Evolutionary conservation across 805 yeast species (phyloP).

Genomic region (Cyberlindnera maclurae): DNA sequence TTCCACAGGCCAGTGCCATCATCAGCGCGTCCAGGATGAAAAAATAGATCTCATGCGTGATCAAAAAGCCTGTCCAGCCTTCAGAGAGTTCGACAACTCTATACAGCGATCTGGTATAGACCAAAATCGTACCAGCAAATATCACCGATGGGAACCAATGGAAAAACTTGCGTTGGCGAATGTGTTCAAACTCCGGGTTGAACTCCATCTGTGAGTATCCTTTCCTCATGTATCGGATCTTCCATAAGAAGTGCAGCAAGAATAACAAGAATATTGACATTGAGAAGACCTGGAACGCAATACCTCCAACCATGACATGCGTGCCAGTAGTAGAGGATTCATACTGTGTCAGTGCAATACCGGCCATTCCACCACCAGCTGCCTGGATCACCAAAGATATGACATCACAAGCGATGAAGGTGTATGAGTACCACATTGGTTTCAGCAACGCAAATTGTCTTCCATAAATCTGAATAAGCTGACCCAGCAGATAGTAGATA

Average conservation of each 20-base stretch:
- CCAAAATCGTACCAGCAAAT: constrained; percentile 40
- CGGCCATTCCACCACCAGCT: constrained; percentile 67
- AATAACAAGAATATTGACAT: constrained; percentile 54
- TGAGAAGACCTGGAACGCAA: constrained; percentile 67
- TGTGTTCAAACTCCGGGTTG: constrained; percentile 27
- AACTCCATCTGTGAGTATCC: constrained; percentile 26
- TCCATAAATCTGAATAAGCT: constrained; percentile 57
- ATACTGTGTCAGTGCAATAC: constrained; percentile 18
- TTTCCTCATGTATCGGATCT: constrained; percentile 27
- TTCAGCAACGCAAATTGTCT: constrained; percentile 39
- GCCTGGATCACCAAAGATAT: constrained; percentile 62
- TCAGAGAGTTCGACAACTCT: constrained; percentile 64
- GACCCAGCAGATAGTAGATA: constrained; percentile 63
- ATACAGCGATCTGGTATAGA: constrained; percentile 63
- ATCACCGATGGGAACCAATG: constrained; percentile 38
- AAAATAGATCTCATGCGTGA: constrained; percentile 52
- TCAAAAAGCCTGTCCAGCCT: constrained; percentile 67
- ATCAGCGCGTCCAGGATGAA: constrained; percentile 56
- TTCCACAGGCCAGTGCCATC: constrained; percentile 43
- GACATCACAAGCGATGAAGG: constrained; percentile 63
- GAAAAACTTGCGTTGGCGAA: constrained; percentile 33
- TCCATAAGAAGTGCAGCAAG: constrained; percentile 39
- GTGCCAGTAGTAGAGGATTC: constrained; percentile 41
- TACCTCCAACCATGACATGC: constrained; percentile 68
- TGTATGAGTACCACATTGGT: constrained; percentile 55